Evolutionary conservation across 108 stramenopile genomes (phyloP).

Genomic region (Cyclotella kingstonii): DNA sequence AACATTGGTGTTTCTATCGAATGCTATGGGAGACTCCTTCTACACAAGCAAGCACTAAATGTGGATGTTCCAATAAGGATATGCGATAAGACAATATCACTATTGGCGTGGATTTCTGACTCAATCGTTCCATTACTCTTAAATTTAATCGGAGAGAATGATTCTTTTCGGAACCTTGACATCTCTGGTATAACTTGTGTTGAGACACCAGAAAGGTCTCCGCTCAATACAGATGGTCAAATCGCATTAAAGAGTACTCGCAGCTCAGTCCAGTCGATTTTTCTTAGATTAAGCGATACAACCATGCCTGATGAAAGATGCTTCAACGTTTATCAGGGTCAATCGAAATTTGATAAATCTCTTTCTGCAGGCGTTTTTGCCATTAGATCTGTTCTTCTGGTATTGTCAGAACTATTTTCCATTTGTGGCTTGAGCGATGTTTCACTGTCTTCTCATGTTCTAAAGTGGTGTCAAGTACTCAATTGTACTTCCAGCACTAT

Average conservation of each 20-base stretch:
- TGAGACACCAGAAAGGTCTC: conserved; percentile 27
- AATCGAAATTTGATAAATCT: conserved; percentile 6
- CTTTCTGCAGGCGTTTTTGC: conserved; percentile 9
- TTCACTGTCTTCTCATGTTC: conserved; percentile 4
- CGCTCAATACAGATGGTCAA: conserved; percentile 1
- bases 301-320: conserved; percentile 8
- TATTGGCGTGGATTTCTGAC: conserved; percentile 66
- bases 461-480: conserved; percentile 27
- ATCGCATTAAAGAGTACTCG: conserved; percentile 18
- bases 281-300: conserved; percentile 8
- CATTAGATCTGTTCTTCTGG: conserved; percentile 22
- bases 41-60: conserved; percentile 61
- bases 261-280: conserved; percentile 5
- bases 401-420: conserved; percentile 32
- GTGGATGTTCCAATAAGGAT: conserved; percentile 27
- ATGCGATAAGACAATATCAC: conserved; percentile 27
- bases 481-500: conserved; percentile 14
- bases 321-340: conserved; percentile 20
- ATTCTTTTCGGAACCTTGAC: conserved; percentile 54
- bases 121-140: conserved; percentile 56
- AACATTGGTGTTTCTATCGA: conserved; percentile 38
- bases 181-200: conserved; percentile 59
- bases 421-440: conserved; percentile 8
- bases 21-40: conserved; percentile 61
- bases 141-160: conserved; percentile 22